Evolutionary conservation across 805 yeast genomes (phyloP).

Genomic region (Saccharomyces eubayanus): DNA sequence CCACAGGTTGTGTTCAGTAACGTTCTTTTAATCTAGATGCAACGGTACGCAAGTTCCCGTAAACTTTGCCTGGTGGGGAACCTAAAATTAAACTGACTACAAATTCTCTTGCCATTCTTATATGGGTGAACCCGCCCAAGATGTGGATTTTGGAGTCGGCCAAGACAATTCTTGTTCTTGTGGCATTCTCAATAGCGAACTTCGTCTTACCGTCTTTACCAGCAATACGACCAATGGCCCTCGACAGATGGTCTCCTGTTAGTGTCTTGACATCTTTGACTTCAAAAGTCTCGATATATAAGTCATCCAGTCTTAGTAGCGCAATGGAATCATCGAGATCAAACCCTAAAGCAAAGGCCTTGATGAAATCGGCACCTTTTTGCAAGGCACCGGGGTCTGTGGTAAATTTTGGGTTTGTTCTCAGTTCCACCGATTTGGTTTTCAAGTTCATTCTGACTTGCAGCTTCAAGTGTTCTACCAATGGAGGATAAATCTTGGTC

Average conservation of each 20-base stretch:
- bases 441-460: conserved; percentile 93
- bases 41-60: conserved; percentile 92
- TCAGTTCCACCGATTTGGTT: conserved; percentile 79
- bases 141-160: conserved; percentile 97
- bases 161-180: conserved; percentile 92
- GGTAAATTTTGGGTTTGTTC: conserved; percentile 70
- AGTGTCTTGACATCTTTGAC: conserved; percentile 93
- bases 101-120: conserved; percentile 96
- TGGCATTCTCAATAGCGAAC: conserved; percentile 96
- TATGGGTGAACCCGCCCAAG: conserved; percentile 93
- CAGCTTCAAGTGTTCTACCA: conserved; percentile 87
- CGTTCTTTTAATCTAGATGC: conserved; percentile 97
- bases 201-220: conserved; percentile 99
- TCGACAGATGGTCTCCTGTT: conserved; percentile 90
- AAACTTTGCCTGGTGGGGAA: conserved; percentile 96
- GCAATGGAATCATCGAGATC: conserved; percentile 97
- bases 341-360: conserved; percentile 92
- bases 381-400: conserved; percentile 91
- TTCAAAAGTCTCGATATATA: conserved; percentile 94
- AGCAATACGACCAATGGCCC: conserved; percentile 99
- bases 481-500: conserved; percentile 91
- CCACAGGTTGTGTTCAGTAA: conserved; percentile 37
- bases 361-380: conserved; percentile 94
- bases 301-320: conserved; percentile 83
- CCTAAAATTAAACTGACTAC: conserved; percentile 92